Conservation (phyloP, 768 basidiomycete species). For the Daedaleopsis nitida region DNA sequence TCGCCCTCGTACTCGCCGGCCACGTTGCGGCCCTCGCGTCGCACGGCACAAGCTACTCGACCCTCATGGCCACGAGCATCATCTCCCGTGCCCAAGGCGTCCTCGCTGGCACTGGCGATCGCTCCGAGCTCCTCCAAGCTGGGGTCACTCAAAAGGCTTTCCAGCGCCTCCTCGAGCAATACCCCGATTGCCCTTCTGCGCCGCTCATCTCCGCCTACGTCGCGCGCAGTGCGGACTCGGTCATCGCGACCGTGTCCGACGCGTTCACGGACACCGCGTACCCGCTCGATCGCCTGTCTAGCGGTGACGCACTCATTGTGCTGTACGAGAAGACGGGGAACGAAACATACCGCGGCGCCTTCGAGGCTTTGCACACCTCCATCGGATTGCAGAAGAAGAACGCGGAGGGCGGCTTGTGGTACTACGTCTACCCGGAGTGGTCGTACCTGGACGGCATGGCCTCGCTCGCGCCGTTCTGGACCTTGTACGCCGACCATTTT, state of each 20-base stretch:
- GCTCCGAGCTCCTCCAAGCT: conserved; percentile 41
- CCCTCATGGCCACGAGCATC: not conserved
- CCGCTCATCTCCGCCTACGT: not conserved
- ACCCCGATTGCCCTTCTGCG: not conserved
- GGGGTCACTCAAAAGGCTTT: conserved; percentile 40
- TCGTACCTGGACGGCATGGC: not conserved
- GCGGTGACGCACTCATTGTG: conserved; percentile 33
- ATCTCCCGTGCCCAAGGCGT: conserved; percentile 47
- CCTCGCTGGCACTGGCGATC: conserved; percentile 37
- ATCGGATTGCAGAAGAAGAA: conserved; percentile 42
- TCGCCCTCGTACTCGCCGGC: too few relatives aligned
- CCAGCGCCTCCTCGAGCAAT: not conserved
- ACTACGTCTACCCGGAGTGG: not conserved
- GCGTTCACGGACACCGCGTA: not conserved
- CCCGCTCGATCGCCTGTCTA: not conserved
- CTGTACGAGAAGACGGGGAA: conserved; percentile 45
- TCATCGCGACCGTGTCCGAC: not conserved
- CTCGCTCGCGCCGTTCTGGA: not conserved
- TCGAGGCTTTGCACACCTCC: conserved; percentile 42
- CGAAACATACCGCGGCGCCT: conserved; percentile 44
- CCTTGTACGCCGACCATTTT: not conserved
- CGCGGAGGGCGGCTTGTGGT: conserved; percentile 35
- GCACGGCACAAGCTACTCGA: not conserved
- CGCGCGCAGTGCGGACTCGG: not conserved
- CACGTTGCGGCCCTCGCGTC: too few relatives aligned